phyloP scores from a whole-genome alignment of 768 basidiomycete species.

The Melanogaster broomeanus region DNA sequence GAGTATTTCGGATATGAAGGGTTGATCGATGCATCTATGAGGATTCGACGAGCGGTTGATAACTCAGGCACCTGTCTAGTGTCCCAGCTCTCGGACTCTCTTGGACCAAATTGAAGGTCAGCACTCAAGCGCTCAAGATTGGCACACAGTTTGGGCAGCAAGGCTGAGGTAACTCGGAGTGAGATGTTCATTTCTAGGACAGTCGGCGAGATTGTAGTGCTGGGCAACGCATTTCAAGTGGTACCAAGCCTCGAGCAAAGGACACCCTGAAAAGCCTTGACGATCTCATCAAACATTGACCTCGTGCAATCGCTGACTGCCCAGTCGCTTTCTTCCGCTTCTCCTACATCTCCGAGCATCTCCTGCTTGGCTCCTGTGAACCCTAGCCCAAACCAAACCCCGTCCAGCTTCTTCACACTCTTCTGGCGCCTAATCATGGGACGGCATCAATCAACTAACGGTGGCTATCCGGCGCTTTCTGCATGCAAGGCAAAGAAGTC shows the following conservation, averaged over 20 bases:
- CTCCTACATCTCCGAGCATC: conserved; percentile 58
- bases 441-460: conserved; percentile 66
- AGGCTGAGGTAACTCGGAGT: too few species aligned
- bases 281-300: not conserved
- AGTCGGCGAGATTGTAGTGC: conserved; percentile 63
- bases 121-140: conserved; percentile 67
- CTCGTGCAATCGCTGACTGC: conserved; percentile 36
- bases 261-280: conserved; percentile 58
- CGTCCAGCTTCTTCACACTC: conserved; percentile 62
- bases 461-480: conserved; percentile 63
- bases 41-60: too few species aligned
- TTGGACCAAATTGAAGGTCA: too few species aligned
- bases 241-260: conserved; percentile 48
- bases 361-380: conserved; percentile 45
- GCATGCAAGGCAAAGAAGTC: conserved; percentile 81
- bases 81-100: too few species aligned
- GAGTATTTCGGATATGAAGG: too few species aligned
- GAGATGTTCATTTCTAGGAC: too few species aligned
- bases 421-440: conserved; percentile 54
- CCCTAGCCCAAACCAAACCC: conserved; percentile 57
- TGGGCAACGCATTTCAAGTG: conserved; percentile 45
- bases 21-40: too few species aligned
- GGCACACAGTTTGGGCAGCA: too few species aligned
- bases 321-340: conserved; percentile 51
- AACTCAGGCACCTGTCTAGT: too few species aligned